Conservation (phyloP, 1,284 basidiomycete genomes). For the Cutaneotrichosporon dermatis region DNA sequence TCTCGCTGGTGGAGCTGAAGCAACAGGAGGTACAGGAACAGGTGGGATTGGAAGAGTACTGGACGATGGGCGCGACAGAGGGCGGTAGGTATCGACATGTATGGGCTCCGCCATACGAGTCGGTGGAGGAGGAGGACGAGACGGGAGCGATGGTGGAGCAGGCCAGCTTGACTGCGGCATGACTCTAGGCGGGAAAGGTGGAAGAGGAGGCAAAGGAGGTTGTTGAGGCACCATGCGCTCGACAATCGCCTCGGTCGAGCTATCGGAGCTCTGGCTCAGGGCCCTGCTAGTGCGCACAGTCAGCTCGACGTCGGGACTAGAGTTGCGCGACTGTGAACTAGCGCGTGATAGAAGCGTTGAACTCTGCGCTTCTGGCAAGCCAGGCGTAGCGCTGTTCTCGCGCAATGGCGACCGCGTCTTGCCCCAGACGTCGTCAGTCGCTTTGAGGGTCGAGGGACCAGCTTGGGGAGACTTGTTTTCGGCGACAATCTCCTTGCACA, state of each 20-base stretch:
- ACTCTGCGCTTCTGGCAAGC: too few relatives aligned
- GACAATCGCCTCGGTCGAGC: constrained; percentile 22
- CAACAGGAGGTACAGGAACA: too few relatives aligned
- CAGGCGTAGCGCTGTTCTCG: background rate
- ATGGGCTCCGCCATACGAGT: background rate
- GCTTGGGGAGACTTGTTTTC: background rate
- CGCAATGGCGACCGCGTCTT: background rate
- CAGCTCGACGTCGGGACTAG: constrained; percentile 28
- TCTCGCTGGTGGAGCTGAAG: background rate
- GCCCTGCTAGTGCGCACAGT: constrained; percentile 13
- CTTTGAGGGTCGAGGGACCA: constrained; percentile 3
- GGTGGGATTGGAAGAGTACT: background rate
- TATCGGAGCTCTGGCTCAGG: constrained; percentile 18
- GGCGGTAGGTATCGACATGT: constrained; percentile 5
- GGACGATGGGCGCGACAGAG: background rate
- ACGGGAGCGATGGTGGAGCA: background rate
- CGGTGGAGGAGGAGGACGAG: background rate
- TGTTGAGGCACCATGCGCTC: constrained; percentile 21
- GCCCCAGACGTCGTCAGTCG: constrained; percentile 5
- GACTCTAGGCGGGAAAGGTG: background rate
- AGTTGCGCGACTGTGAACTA: constrained; percentile 3
- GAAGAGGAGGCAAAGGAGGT: background rate
- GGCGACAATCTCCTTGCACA: constrained; percentile 39
- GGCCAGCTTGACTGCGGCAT: constrained; percentile 9
- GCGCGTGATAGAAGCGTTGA: background rate